Evolutionary conservation across 805 yeast genomes (phyloP).

Genomic region (Suhomyces xylopsoci): DNA sequence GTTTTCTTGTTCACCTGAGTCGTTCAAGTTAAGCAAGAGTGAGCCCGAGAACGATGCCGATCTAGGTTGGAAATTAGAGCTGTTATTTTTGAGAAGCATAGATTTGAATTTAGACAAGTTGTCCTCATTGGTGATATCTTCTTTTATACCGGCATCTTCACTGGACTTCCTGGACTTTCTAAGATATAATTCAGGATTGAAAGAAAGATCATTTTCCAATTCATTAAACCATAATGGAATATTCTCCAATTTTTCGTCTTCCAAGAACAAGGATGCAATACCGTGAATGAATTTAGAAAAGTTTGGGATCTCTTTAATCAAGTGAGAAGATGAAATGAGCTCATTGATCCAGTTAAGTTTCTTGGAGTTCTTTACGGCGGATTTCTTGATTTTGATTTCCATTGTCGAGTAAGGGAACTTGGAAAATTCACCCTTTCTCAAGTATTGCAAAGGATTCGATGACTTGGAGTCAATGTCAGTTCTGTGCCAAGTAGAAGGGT

Average conservation of each 20-base stretch:
- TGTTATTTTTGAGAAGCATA: conserved; percentile 30
- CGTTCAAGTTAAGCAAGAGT: conserved; percentile 14
- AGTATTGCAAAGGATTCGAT: conserved; percentile 62
- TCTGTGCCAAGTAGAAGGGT: conserved; percentile 89
- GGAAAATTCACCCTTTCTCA: conserved; percentile 81
- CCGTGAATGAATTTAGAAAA: conserved; percentile 94
- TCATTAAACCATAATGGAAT: conserved; percentile 96
- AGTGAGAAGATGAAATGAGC: conserved; percentile 64
- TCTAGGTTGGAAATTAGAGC: conserved; percentile 32
- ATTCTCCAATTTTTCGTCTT: conserved; percentile 84
- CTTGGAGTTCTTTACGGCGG: conserved; percentile 34
- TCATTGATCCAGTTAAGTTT: conserved; percentile 81
- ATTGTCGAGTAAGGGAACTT: conserved; percentile 84
- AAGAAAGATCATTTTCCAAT: conserved; percentile 47
- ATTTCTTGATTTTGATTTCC: conserved; percentile 67
- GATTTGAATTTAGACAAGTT: conserved; percentile 40
- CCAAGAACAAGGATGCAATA: conserved; percentile 80
- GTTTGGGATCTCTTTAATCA: conserved; percentile 91
- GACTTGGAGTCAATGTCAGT: conserved; percentile 80
- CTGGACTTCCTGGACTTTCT: conserved; percentile 7
- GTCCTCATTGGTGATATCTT: conserved; percentile 49
- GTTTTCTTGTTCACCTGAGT: conserved; percentile 2
- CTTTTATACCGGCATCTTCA: conserved; percentile 8
- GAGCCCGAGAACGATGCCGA: conserved; percentile 41
- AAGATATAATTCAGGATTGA: conserved; percentile 13